phyloP scores from a whole-genome alignment of 2,329 filamentous ascomycete species.

The Beauveria sp. region DNA sequence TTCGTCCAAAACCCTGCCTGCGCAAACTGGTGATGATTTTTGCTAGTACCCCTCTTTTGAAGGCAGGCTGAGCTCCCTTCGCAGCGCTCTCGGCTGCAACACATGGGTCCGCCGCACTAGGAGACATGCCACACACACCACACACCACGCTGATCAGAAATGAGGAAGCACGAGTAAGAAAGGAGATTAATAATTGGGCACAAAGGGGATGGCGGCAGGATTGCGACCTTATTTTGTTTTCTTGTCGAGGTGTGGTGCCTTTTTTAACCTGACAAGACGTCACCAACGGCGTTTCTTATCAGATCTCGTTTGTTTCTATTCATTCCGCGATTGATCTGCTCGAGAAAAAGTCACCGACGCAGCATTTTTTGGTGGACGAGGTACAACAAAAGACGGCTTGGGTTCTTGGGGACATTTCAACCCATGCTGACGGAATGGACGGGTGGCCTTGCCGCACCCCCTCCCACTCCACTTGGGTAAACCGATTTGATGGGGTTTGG shows the following conservation, averaged over 20 bases:
- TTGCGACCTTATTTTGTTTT: background rate
- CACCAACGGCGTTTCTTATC: conserved; percentile 1
- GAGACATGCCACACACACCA: conserved; percentile 6
- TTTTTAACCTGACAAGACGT: background rate
- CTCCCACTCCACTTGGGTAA: background rate
- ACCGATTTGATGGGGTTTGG: conserved; percentile 3
- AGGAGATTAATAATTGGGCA: conserved; percentile 3
- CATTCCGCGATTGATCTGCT: background rate
- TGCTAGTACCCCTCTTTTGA: conserved; percentile 2
- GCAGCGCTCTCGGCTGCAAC: background rate
- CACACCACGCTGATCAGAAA: conserved; percentile 6
- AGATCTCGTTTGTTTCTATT: conserved; percentile 3
- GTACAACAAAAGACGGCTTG: background rate
- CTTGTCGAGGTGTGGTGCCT: too few relatives aligned
- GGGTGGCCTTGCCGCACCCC: background rate
- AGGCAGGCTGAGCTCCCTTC: background rate
- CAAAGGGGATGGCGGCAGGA: background rate
- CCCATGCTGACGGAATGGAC: conserved; percentile 1
- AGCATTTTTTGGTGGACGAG: conserved; percentile 1
- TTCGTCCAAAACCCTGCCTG: conserved; percentile 14
- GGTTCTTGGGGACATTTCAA: background rate
- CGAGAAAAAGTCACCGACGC: background rate
- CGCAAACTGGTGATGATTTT: conserved; percentile 7
- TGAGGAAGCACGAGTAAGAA: conserved; percentile 9
- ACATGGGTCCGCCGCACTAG: conserved; percentile 3